Evolutionary conservation across 768 basidiomycete species (phyloP), one percentile per base, ranked within the genome.

Genomic region (Suillus discolor): DNA sequence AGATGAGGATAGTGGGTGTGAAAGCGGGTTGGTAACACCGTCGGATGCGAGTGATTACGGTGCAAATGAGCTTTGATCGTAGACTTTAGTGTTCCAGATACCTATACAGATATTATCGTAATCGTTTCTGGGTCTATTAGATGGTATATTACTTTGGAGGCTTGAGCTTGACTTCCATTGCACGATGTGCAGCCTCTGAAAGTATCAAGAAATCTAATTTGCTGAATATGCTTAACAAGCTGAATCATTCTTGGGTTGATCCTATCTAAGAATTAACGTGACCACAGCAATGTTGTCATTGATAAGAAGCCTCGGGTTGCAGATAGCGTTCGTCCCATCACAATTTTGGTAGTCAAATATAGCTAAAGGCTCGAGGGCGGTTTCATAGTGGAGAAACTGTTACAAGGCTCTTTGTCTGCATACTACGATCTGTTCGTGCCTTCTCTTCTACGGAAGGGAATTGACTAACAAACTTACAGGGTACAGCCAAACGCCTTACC

Each of bases 221-320:
- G 31, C 31, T 31, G 31, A 31, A 31, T 31, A 31, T 31, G 31
- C 31, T 31, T 31, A 5, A 4, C 4, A n/a, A n/a, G 31, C 31
- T 31, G 31, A 31, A 31, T 31, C 31, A 31, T 28, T 28, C 25
- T 28, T 28, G 25, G 25, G 25, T 28, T 28, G 25, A 28, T 28
- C 25, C 25, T 28, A 28, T 28, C 25, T 2, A 28, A 28, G 25
- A 28, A 28, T 28, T 2, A 28, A 28, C 25, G 25, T 28, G 25
- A 28, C 25, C 25, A 28, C 25, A 28, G 25, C 25, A 28, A 28
- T 28, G 25, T 28, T 11, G 74, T 89, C n/a, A 76, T 90, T 18
- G 90, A 91, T 68, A 80, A 78, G 69, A 82, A 85, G 63, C 62
- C 76, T 18, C 77, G 83, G 6, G 74, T 87, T 13, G 87, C 89